Evolutionary conservation across 225 moss, liverwort and hornwort genomes (phyloP).

Genomic region (Polytrichum formosum): DNA sequence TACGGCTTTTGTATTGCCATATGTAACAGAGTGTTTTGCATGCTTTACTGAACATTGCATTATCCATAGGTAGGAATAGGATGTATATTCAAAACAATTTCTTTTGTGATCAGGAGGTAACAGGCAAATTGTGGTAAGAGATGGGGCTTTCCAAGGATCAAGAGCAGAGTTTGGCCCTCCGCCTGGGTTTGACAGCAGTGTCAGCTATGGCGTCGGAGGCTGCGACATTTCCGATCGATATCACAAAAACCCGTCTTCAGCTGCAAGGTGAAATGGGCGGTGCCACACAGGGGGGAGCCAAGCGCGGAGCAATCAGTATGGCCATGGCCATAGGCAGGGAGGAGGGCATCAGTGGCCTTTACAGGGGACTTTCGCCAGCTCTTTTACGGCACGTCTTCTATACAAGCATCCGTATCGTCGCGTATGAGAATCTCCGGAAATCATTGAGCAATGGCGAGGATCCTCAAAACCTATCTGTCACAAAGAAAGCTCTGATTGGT

Average conservation of each 20-base stretch:
- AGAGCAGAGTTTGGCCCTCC: slow-evolving; percentile 68
- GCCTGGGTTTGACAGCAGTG: slow-evolving; percentile 66
- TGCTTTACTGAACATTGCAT: neutral
- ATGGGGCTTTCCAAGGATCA: slow-evolving; percentile 39
- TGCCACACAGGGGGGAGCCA: slow-evolving; percentile 25
- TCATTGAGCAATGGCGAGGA: slow-evolving; percentile 55
- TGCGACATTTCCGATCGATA: slow-evolving; percentile 85
- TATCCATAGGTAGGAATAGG: neutral
- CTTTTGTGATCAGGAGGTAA: neutral
- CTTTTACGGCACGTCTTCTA: slow-evolving; percentile 84
- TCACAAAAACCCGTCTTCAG: slow-evolving; percentile 91
- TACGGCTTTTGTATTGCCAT: neutral
- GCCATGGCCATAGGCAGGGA: slow-evolving; percentile 69
- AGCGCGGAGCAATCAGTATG: slow-evolving; percentile 77
- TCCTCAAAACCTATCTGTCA: slow-evolving; percentile 54
- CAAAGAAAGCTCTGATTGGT: slow-evolving; percentile 74
- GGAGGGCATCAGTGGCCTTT: slow-evolving; percentile 76
- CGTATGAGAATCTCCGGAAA: slow-evolving; percentile 80
- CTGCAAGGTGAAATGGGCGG: slow-evolving; percentile 80
- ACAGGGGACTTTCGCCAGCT: slow-evolving; percentile 87
- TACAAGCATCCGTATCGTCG: slow-evolving; percentile 90
- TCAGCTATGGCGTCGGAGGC: slow-evolving; percentile 85
- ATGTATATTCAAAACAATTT: neutral
- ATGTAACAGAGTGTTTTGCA: neutral
- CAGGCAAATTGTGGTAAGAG: neutral